Base-by-base conservation (phyloP, 176 grass and related monocot genomes). In the Juncus inflexus region DNA sequence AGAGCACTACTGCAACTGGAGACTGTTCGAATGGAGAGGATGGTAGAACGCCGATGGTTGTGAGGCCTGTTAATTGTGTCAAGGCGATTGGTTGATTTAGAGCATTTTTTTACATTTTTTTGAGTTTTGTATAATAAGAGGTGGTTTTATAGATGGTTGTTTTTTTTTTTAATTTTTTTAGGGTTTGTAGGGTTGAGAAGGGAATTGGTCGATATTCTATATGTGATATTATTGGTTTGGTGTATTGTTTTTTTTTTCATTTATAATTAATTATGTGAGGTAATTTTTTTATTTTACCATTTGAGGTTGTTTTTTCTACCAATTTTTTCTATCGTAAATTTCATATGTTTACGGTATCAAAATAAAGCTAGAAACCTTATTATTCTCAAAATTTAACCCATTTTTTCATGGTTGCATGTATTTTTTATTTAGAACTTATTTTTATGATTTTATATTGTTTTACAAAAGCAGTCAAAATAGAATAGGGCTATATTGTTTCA, bases 51-150 rank as follows among this genome's bases (percentile, higher is more conserved):
- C 39, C 54, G 0, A 15, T 71, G 68, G 54, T 71, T 45, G 68
- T 56, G 55, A 71, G 15, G 9, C 68, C 68, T 14, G 68, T 71
- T 37, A 56, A 60, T 71, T 71, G 54, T 55, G 12, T 71, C n/a
- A 71, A 60, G 15, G 15, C 40, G 6, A 55, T 58, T 43, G 52
- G 38, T 71, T 71, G 58, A 71, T 70, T 47, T 56, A 55, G 38
- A 70, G 39, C 28, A 37, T 14, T 56, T 47, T 71, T 15, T 16
- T 41, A 71, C 36, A 39, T 8, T 47, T 47, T 70, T 28, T 58
- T 13, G 38, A 55, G 52, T 7, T 57, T 70, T 71, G 54, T 71
- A 71, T 60, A 71, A 71, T 71, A 71, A 71, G 49, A 70, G 58
- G 58, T 60, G 57, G 50, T 38, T 28, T 35, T 52, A 47, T 28